Evolutionary conservation across 352 stramenopile species (phyloP), one percentile per base, ranked within the genome.

Genomic region (Globisporangium lucens): DNA sequence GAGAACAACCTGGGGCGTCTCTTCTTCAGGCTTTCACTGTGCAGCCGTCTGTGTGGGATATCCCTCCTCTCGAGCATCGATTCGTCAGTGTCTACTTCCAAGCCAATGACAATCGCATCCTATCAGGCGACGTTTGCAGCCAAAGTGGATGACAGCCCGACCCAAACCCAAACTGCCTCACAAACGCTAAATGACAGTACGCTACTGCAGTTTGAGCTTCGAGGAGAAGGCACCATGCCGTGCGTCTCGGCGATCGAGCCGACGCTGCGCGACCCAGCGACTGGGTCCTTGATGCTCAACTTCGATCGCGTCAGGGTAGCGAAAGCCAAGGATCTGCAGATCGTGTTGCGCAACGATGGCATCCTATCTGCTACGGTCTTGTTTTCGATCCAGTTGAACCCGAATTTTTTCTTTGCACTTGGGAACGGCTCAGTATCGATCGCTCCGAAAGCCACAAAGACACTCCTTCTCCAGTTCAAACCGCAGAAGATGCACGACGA

Each of bases 21-120:
- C 17, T 20, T 46, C 7, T 47, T 29, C 73, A 84, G 51, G 76
- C 71, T 4, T 98, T 98, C 64, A 90, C 76, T 3, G 90, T 98
- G 24, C 92, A 98, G 65, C 94, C 95, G 4, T 73, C 87, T 24
- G 73, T 87, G 51, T 97, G 91, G 85, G 95, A 98, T 38, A 98
- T 98, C 33, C 94, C 95, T 49, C 87, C 95, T 9, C 91, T 98
- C 30, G 95, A 98, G 71, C 79, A 98, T 63, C 91, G 91, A 6
- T 98, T 97, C 61, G 92, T 98, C 8, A 97, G 87, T 22, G 87
- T 98, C 1, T 94, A 98, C 78, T 98, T 98, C 62, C 62, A 92
- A 93, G 4, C 94, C 95, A 17, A 87, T 71, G 0, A 89, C 90
- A 20, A 98, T 98, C 62, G 75, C 79, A 5, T 74, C 79, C 29